phyloP scores from a whole-genome alignment of 768 basidiomycete genomes.

The Xerocomus spinulosus region DNA sequence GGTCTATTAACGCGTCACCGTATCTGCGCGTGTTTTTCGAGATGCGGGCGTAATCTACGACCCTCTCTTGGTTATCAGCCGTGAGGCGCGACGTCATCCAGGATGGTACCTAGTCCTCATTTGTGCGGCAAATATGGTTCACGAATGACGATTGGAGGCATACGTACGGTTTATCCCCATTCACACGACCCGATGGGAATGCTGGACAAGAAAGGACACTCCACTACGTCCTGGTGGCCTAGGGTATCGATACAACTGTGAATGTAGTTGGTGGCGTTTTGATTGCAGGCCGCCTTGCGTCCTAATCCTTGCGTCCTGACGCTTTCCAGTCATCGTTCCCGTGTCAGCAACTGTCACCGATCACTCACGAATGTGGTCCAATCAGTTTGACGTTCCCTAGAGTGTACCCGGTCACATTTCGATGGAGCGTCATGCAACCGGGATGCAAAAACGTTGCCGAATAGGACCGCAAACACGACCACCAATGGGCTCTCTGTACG shows the following conservation, averaged over 20 bases:
- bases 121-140: constrained; percentile 45
- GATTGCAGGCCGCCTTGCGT: background rate
- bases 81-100: constrained; percentile 24
- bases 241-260: constrained; percentile 51
- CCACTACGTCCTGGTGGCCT: constrained; percentile 40
- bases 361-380: too few relatives aligned
- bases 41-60: constrained; percentile 53
- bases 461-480: constrained; percentile 47
- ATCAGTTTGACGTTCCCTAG: background rate
- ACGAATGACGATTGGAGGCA: constrained; percentile 57
- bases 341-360: constrained; percentile 32
- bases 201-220: constrained; percentile 31
- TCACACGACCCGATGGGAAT: constrained; percentile 25
- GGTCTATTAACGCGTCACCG: constrained; percentile 48
- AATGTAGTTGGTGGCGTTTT: constrained; percentile 35
- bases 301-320: constrained; percentile 31
- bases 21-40: constrained; percentile 47
- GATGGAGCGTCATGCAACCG: background rate
- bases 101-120: background rate
- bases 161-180: constrained; percentile 48
- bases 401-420: background rate
- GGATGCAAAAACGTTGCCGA: too few relatives aligned
- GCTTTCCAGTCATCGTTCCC: constrained; percentile 47
- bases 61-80: constrained; percentile 51
- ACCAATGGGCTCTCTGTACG: constrained; percentile 4